Evolutionary conservation across 75 land plant genomes (phyloP).

Genomic region (Sequoiadendron giganteum): DNA sequence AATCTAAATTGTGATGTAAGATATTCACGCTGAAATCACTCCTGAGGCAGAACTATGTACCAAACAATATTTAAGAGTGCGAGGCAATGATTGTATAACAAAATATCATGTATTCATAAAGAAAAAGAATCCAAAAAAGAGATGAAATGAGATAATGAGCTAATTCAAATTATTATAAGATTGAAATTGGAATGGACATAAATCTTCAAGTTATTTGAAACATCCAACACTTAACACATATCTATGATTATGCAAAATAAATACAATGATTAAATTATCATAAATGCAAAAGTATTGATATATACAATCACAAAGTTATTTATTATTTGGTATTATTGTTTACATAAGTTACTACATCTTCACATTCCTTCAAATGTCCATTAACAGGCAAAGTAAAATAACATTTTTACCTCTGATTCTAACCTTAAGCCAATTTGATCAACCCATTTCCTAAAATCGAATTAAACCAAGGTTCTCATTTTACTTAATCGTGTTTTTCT

Average conservation of each 20-base stretch:
- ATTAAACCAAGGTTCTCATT: background rate
- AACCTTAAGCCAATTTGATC: background rate
- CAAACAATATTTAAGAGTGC: background rate
- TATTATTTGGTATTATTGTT: background rate
- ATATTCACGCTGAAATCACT: background rate
- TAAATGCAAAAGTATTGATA: background rate
- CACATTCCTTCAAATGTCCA: background rate
- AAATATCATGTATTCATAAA: background rate
- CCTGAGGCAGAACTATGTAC: background rate
- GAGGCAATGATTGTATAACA: background rate
- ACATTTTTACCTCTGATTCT: background rate
- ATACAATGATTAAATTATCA: background rate
- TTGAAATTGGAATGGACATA: background rate
- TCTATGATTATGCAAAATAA: background rate
- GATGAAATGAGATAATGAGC: background rate
- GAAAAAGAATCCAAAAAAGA: background rate
- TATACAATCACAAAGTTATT: background rate
- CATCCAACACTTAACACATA: background rate
- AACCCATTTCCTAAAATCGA: background rate
- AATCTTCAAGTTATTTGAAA: background rate
- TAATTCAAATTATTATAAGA: background rate
- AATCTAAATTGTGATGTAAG: background rate
- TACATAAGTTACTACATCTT: background rate
- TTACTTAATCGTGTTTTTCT: background rate
- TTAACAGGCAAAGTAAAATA: background rate